Evolutionary conservation across 1,284 basidiomycete genomes (phyloP), one percentile per base, ranked within the genome.

Genomic region (Stygiomarasmius scandens): DNA sequence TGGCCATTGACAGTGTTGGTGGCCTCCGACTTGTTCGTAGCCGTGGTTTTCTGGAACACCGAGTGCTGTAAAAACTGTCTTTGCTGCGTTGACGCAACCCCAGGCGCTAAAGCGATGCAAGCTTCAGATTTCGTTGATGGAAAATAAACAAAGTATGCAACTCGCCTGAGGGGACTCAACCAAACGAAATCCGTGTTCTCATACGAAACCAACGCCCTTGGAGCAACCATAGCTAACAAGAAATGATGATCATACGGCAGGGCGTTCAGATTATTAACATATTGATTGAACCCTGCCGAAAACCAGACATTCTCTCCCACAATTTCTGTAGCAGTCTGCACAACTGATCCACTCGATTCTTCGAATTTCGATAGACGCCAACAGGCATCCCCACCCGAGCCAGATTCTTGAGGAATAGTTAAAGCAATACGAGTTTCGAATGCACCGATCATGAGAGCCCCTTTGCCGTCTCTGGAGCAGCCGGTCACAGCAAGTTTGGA

Each of bases 331-430:
- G 81, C 79, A 8, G 77, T 78, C 67, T 83, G 78, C 4, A 77
- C 77, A 52, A 64, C 65, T 22, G 68, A 66, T 1, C 77, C 76
- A 27, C 61, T 59, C 53, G 67, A 62, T 61, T 70, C 67, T 71
- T 79, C 73, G 47, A 63, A 74, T 56, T 80, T 73, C 45, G 80
- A 82, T 51, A 84, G 71, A 27, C 82, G 75, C 82, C 82, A 84
- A 69, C 78, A 81, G n/a, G 77, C 77, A 38, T 76, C 76, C 16
- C 82, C 82, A 38, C 82, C 82, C 9, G 80, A 81, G 22, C 82
- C 82, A 14, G 81, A 82, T 66, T 83, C 82, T 66, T 83, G 80
- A 11, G 81, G 80, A 63, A 84, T 79, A 12, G 81, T 83, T 57
- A 84, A 72, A 4, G 78, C 78, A 60, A 84, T 76, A 58, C 82